phyloP scores from a whole-genome alignment of 108 stramenopile species.

The Pinguiococcus pyrenoidosus region DNA sequence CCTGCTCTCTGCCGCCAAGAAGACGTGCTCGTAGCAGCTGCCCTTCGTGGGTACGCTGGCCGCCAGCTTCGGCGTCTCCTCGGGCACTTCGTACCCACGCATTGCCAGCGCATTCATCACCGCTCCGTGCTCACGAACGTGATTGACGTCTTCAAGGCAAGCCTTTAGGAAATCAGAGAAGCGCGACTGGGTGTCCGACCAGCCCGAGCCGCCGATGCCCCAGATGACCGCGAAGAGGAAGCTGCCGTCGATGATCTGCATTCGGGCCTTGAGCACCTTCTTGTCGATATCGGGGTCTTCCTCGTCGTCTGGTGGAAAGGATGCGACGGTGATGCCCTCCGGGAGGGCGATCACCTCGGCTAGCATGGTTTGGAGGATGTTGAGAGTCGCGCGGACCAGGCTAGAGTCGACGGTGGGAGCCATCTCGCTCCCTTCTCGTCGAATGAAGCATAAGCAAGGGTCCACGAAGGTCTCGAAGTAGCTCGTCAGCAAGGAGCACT shows the following conservation, averaged over 20 bases:
- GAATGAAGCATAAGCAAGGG: constrained; percentile 38
- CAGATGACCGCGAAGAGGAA: constrained; percentile 41
- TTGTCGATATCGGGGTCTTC: constrained; percentile 4
- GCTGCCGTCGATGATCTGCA: constrained; percentile 32
- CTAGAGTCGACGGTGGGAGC: constrained; percentile 46
- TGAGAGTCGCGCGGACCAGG: constrained; percentile 30
- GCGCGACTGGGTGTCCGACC: constrained; percentile 15
- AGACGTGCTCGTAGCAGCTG: constrained; percentile 24
- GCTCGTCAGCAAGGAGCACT: constrained; percentile 16
- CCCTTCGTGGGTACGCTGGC: no score
- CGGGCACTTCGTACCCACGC: constrained; percentile 3
- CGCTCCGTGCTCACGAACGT: constrained; percentile 7
- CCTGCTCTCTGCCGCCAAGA: constrained; percentile 13
- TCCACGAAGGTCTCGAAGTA: constrained; percentile 47
- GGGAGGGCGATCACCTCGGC: not conserved
- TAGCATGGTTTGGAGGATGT: constrained; percentile 6
- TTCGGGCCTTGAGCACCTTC: constrained; percentile 3
- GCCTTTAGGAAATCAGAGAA: constrained; percentile 15
- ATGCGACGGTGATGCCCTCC: not conserved
- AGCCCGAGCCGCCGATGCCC: constrained; percentile 33
- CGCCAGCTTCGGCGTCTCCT: no score
- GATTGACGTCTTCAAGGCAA: constrained; percentile 5
- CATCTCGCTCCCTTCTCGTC: constrained; percentile 38
- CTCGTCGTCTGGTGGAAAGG: not conserved
- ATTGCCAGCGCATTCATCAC: constrained; percentile 8